Evolutionary conservation across 768 basidiomycete species (phyloP).

Genomic region (Tylopilus intermedius): DNA sequence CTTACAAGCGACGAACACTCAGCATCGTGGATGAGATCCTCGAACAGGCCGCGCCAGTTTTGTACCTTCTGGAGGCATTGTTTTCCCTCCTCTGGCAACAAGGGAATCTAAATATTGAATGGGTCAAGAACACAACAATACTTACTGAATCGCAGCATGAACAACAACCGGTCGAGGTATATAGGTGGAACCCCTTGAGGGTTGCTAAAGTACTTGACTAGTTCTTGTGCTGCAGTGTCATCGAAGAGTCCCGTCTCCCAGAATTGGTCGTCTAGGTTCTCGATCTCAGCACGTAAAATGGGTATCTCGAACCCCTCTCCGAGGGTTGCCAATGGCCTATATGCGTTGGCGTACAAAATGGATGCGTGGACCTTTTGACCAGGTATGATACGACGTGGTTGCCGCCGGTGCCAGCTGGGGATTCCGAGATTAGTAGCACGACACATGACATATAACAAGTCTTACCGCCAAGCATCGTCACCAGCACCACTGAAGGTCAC

Average conservation of each 20-base stretch:
- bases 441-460: background rate
- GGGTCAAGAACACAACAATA: background rate
- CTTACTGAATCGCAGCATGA: slow-evolving; percentile 22
- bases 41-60: slow-evolving; percentile 10
- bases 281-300: background rate
- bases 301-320: slow-evolving; percentile 25
- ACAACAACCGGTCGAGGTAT: slow-evolving; percentile 7
- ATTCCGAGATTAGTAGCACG: background rate
- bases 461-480: slow-evolving; percentile 17
- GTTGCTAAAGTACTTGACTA: slow-evolving; percentile 8
- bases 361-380: slow-evolving; percentile 17
- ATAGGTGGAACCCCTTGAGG: slow-evolving; percentile 8
- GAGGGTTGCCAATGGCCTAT: slow-evolving; percentile 14
- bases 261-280: slow-evolving; percentile 5
- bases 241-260: slow-evolving; percentile 25
- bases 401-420: slow-evolving; percentile 12
- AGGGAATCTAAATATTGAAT: background rate
- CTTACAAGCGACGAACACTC: slow-evolving; percentile 15
- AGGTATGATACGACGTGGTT: slow-evolving; percentile 22
- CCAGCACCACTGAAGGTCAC: slow-evolving; percentile 18
- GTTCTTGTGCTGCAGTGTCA: slow-evolving; percentile 10
- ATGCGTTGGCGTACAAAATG: no score
- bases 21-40: slow-evolving; percentile 3
- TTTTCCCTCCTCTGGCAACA: slow-evolving; percentile 15
- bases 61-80: slow-evolving; percentile 15